These are phyloP conservation scores for sunflower (Helianthus annuus) DNA, from an alignment of 129 eudicot species.

Conservation along the genomic window HanXRQr2.0-SUNRISE NC_035438.2:89381381-89381880, in stretches of 20 bases:
- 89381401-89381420: slow-evolving; percentile 57
- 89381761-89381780: no score
- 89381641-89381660: slow-evolving; percentile 80
- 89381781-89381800: no score
- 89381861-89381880: background rate
- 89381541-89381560: background rate
- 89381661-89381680: slow-evolving; percentile 89
- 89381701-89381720: slow-evolving; percentile 65
- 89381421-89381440: slow-evolving; percentile 79
- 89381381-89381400: slow-evolving; percentile 89
- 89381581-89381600: background rate
- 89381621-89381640: slow-evolving; percentile 80
- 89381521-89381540: slow-evolving; percentile 50
- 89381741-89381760: no score
- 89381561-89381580: no score
- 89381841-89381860: no score
- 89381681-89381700: slow-evolving; percentile 94
- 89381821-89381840: no score
- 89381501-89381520: slow-evolving; percentile 85
- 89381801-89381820: background rate
- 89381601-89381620: slow-evolving; percentile 62
- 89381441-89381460: slow-evolving; percentile 72
- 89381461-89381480: slow-evolving; percentile 66
- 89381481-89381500: slow-evolving; percentile 80
- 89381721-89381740: no score